Evolutionary conservation across 495 filamentous ascomycete species (phyloP), one percentile per base, ranked within the genome.

Genomic region (Friedmanniomyces simplex): DNA sequence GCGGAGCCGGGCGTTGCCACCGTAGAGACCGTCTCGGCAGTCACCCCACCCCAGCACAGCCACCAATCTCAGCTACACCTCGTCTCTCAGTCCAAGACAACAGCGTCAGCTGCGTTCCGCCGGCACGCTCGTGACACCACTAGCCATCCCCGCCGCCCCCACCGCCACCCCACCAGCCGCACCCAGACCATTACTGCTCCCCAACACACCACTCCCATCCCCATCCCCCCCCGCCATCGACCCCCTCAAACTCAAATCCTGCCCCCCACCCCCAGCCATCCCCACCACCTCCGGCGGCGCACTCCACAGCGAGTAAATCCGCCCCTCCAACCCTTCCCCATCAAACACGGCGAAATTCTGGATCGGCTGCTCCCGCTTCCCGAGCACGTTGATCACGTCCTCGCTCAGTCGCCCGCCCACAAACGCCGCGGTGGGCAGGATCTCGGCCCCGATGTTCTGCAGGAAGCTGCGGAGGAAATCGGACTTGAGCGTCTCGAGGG

Each of bases 331-430:
- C 52, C 76, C 80, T 62, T 88, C 87, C 1, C 89, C 93, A 69
- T 96, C 89, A 67, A 97, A 95, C 12, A 97, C 73, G 34, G 95
- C 76, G 66, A 96, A 81, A 67, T 98, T 98, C 75, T 97, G 94
- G 16, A 97, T 79, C 2, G 93, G 93, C 69, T 97, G 93, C 72
- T 96, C 89, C 42, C 87, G 79, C 61, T 83, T 79, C 22, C 90
- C 88, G 10, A 97, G 79, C 36, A 96, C 91, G 60, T 96, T 97
- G 70, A 98, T 97, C 20, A 95, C 89, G 67, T 98, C 93, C 72
- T 98, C 93, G 2, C 91, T 90, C 4, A 98, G 75, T 65, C 87
- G 81, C 0, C 90, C 93, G 25, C 93, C 93, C 24, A 97, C 69
- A 57, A 96, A 89, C 0, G 93, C 91, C 1, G 89, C 84, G 12